phyloP scores from a whole-genome alignment of 2,329 filamentous ascomycete species.

The Metarhizium brunneum region DNA sequence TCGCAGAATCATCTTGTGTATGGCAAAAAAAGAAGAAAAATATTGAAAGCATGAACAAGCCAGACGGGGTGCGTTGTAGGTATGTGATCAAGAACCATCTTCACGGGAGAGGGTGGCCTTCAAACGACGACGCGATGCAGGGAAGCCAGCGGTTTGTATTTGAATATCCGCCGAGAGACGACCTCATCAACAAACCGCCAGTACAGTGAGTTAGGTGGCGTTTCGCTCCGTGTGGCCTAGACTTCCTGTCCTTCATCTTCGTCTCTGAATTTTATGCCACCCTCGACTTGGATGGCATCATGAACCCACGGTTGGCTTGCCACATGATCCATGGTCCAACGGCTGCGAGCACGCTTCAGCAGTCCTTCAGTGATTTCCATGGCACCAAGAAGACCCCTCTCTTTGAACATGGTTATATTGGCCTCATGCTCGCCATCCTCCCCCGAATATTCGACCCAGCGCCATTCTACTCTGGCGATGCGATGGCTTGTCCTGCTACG shows the following conservation, averaged over 20 bases:
- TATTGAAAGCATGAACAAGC: background rate
- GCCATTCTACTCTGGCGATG: slow-evolving; percentile 94
- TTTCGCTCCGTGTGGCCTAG: slow-evolving; percentile 8
- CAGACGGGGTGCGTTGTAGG: no score
- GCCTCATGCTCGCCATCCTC: slow-evolving; percentile 80
- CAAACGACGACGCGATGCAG: no score
- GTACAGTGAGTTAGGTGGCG: background rate
- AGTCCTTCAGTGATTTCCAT: slow-evolving; percentile 76
- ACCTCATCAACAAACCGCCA: background rate
- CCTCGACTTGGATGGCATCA: slow-evolving; percentile 60
- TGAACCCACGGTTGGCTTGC: slow-evolving; percentile 66
- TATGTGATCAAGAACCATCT: no score
- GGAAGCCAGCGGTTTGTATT: background rate
- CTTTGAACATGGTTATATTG: slow-evolving; percentile 49
- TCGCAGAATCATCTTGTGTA: background rate
- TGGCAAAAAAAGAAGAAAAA: background rate
- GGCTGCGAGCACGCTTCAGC: slow-evolving; percentile 69
- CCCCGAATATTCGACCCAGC: slow-evolving; percentile 79
- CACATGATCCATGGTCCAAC: slow-evolving; percentile 69
- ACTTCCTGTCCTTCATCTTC: slow-evolving; percentile 49
- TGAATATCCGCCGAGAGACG: background rate
- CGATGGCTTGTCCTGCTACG: slow-evolving; percentile 78
- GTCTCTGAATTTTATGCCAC: slow-evolving; percentile 49
- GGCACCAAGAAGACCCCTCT: slow-evolving; percentile 61
- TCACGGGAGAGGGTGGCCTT: no score